Evolutionary conservation across 2,329 filamentous ascomycete species (phyloP), one percentile per base, ranked within the genome.

Genomic region (Hypocreales sp.): DNA sequence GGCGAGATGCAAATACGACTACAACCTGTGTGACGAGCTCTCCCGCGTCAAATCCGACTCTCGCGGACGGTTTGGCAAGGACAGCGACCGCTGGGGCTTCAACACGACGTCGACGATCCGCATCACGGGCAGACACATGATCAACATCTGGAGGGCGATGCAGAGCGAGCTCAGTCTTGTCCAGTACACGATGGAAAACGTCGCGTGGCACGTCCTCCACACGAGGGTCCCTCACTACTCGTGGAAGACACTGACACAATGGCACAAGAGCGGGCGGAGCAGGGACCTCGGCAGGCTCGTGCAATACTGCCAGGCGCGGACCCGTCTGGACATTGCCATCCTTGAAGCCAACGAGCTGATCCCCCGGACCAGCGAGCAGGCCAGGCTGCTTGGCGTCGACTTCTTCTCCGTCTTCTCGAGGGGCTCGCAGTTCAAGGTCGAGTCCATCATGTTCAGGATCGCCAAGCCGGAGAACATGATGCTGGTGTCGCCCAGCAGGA

Each of bases 91-190:
- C 37, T 95, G 87, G 87, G 87, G 86, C 0, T 93, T 92, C 57
- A 90, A 83, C 35, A 84, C 86, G 29, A 92, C 86, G 0, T 93
- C 84, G 3, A 87, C 82, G 3, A 84, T 95, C 38, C 74, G 75
- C 31, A 71, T 98, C n/a, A 94, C 86, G 0, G 90, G 90, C 5
- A 69, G 90, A 34, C 87, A 95, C 46, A 83, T 92, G 64, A 86
- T 98, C 56, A 95, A 95, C 40, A 79, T 95, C 24, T 95, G 90
- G 84, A 71, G 87, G 40, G 84, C 86, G 1, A 94, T 98, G 86
- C 71, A 83, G 31, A 72, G 77, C n/a, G 87, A 94, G 51, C 56
- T 98, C 16, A 92, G 86, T 39, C 58, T 98, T 16, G 64, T 93
- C 8, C 86, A 94, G 46, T 95, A 98, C 46, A 93, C 81, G 0